Conservation (phyloP, 768 basidiomycete species). For the Piloderma croceum region DNA sequence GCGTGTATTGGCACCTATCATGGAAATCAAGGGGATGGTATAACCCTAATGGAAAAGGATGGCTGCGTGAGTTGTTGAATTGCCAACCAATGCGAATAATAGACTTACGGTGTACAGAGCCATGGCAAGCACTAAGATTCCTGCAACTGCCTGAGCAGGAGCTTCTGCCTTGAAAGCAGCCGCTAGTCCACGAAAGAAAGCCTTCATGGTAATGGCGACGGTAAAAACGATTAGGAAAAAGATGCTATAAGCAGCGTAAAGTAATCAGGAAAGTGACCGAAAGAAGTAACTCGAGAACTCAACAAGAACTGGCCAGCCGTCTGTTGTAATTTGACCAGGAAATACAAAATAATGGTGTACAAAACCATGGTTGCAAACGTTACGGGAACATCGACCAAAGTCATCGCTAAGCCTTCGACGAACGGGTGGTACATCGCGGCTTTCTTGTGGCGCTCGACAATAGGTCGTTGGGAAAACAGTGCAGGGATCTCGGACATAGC, state of each 20-base stretch:
- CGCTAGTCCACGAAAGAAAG: slow-evolving; percentile 30
- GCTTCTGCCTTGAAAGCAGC: slow-evolving; percentile 31
- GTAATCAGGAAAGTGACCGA: slow-evolving; percentile 13
- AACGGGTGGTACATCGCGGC: slow-evolving; percentile 39
- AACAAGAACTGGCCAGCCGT: slow-evolving; percentile 62
- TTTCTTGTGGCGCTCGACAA: slow-evolving; percentile 37
- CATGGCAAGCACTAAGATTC: slow-evolving; percentile 30
- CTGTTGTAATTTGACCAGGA: slow-evolving; percentile 52
- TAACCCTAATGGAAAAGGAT: slow-evolving; percentile 29
- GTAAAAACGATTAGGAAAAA: slow-evolving; percentile 33
- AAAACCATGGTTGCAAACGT: slow-evolving; percentile 14
- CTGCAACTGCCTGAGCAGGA: slow-evolving; percentile 23
- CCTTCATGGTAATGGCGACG: slow-evolving; percentile 24
- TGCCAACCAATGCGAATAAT: background rate
- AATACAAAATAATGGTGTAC: slow-evolving; percentile 47
- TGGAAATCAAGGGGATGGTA: slow-evolving; percentile 26
- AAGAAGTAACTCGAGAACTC: slow-evolving; percentile 13
- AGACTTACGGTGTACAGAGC: slow-evolving; percentile 35
- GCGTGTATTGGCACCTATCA: slow-evolving; percentile 53
- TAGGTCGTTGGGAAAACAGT: slow-evolving; percentile 40
- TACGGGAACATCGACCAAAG: slow-evolving; percentile 33
- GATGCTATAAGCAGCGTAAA: slow-evolving; percentile 29
- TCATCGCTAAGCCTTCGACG: slow-evolving; percentile 34
- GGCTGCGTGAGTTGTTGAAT: too few species aligned
- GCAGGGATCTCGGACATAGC: slow-evolving; percentile 45